Conservation (phyloP, 768 basidiomycete genomes). For the Cystobasidium onofrii region DNA sequence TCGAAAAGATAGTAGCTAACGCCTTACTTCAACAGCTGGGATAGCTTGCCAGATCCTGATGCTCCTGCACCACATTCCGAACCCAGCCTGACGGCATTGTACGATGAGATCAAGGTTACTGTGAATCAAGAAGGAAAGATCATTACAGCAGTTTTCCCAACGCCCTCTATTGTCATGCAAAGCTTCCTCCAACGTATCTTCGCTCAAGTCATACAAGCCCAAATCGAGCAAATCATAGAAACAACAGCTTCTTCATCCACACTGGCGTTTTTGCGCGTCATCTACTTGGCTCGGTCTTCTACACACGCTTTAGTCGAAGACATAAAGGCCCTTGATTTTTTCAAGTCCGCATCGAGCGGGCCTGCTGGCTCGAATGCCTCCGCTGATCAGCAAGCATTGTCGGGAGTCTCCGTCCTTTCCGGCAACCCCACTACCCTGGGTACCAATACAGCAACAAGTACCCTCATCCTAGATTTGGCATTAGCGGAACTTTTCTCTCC, state of each 20-base stretch:
- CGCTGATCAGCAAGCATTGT: constrained; percentile 6
- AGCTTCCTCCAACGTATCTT: constrained; percentile 96
- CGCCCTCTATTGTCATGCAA: constrained; percentile 92
- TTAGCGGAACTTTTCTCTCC: constrained; percentile 94
- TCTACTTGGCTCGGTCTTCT: constrained; percentile 76
- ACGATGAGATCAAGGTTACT: constrained; percentile 77
- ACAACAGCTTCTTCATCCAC: constrained; percentile 68
- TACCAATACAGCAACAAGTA: constrained; percentile 28
- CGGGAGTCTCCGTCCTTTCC: constrained; percentile 20
- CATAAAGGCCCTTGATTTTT: constrained; percentile 79
- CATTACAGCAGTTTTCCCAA: constrained; percentile 96
- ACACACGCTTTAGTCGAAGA: constrained; percentile 75
- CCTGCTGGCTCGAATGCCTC: not conserved
- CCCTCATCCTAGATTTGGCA: constrained; percentile 75
- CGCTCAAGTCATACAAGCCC: constrained; percentile 86
- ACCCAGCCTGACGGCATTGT: constrained; percentile 66
- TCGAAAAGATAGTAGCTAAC: not conserved
- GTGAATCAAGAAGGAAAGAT: constrained; percentile 95
- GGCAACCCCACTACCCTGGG: constrained; percentile 6
- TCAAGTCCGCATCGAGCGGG: constrained; percentile 36
- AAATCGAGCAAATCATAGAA: constrained; percentile 79
- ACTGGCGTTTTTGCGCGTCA: constrained; percentile 77
- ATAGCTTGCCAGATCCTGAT: constrained; percentile 67
- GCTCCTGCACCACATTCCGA: constrained; percentile 67
- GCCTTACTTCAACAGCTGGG: constrained; percentile 58